Conservation (phyloP, 2,329 filamentous ascomycete genomes). For the Aspergillus bombycis region DNA sequence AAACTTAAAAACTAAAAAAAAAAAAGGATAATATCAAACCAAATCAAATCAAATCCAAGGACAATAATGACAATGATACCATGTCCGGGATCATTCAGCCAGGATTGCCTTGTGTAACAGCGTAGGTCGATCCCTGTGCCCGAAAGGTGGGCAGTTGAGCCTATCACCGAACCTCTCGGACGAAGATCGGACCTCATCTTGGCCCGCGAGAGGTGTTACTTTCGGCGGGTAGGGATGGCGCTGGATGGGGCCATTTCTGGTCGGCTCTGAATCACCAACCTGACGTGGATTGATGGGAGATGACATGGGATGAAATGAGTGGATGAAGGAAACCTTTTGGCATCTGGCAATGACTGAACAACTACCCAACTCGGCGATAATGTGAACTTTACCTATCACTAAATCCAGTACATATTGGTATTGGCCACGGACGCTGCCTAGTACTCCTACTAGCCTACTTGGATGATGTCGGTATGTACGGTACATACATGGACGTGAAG, state of each 20-base stretch:
- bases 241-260: not conserved
- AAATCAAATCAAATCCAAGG: not conserved
- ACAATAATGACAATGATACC: not conserved
- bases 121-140: slow-evolving; percentile 1
- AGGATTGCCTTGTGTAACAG: slow-evolving; percentile 5
- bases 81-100: slow-evolving; percentile 1
- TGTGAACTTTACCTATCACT: not conserved
- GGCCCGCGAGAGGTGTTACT: not conserved
- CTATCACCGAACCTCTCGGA: slow-evolving; percentile 5
- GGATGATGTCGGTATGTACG: too few relatives aligned
- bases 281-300: not conserved
- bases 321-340: not conserved
- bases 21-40: not conserved
- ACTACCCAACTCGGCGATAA: not conserved
- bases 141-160: not conserved
- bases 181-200: slow-evolving; percentile 2
- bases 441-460: too few relatives aligned
- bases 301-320: slow-evolving; percentile 1
- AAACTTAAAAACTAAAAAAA: not conserved
- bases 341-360: not conserved
- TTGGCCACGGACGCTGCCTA: too few relatives aligned
- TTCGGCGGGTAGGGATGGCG: not conserved
- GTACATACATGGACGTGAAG: too few relatives aligned
- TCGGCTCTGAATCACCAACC: slow-evolving; percentile 1
- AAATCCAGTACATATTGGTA: not conserved